Base-by-base conservation (phyloP, 768 basidiomycete genomes). In the Clathrus columnatus region DNA sequence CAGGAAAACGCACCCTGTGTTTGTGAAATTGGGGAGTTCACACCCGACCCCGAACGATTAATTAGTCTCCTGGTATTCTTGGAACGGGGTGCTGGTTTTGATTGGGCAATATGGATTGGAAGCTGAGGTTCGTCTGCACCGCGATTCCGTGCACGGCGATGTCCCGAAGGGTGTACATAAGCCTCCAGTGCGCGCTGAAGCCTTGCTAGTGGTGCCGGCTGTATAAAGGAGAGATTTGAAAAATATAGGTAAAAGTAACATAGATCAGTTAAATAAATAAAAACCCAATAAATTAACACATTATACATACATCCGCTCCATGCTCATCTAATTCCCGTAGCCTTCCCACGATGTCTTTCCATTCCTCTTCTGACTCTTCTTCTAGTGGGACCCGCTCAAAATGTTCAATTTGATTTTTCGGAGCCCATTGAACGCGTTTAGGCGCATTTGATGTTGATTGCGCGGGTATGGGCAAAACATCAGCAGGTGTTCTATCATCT, bases 401-500 rank as follows among this genome's bases (percentile, higher is more conserved):
- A 51, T 51, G 50, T 30, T 51, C 50, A 32, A 32, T 20, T 17
- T 24, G 24, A 23, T 29, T 18, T 30, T 51, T 51, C 1, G 28
- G 42, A 16, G 50, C 50, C 50, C 50, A 51, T 36, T 51, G 50
- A n/a, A 51, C 50, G 18, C 32, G 50, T 51, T 36, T 30, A 24
- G n/a, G n/a, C n/a, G n/a, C n/a, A n/a, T n/a, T n/a, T n/a, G n/a
- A n/a, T n/a, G n/a, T n/a, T n/a, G n/a, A n/a, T n/a, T n/a, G n/a
- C n/a, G n/a, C n/a, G n/a, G n/a, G n/a, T n/a, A n/a, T n/a, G n/a
- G n/a, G n/a, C n/a, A n/a, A n/a, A n/a, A n/a, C n/a, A n/a, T n/a
- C n/a, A n/a, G n/a, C n/a, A n/a, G n/a, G n/a, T n/a, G n/a, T n/a
- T n/a, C n/a, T n/a, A n/a, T n/a, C n/a, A n/a, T n/a, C n/a, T n/a